Base-by-base conservation (phyloP, 371 early-diverging fungal species). In the Synchytrium microbalum region DNA sequence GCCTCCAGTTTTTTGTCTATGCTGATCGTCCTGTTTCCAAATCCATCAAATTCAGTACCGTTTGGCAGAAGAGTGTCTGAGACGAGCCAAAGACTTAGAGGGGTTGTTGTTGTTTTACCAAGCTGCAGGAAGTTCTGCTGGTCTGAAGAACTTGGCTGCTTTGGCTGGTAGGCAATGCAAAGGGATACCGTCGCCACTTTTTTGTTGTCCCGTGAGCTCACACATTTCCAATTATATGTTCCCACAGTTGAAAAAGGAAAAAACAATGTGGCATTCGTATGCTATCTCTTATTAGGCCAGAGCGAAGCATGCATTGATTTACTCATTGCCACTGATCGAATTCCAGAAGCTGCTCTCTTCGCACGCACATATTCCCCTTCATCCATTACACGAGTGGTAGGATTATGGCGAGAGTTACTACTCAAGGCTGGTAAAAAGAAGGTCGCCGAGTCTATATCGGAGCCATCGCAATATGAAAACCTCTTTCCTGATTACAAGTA, bases 321-420 rank as follows among this genome's bases (percentile, higher is more conserved):
- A 16, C 79, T 98, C 58, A 74, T 88, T 65, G 80, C 86, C 54
- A 90, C 92, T 23, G 88, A 91, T 14, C 90, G 96, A 59, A 77
- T 91, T 31, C 92, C 96, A n/a, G 98, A 98, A 76, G 98, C 98
- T 0, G 94, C 96, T 32, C 81, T 96, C 73, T 83, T 94, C 74
- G 95, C 96, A 2, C 81, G 93, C 65, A 87, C 98, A 0, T 91
- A 94, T 69, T 73, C 84, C 31, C 97, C 97, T 23, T 84, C 83
- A 63, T 3, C 87, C 54, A 83, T 90, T 33, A 75, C 89, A 26
- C 78, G 79, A 31, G 80, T 90, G 31, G 88, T 92, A 51, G 74
- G 79, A 63, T 76, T 86, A 58, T 96, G 96, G 97, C 88, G 88
- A 68, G 77, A 82, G 55, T 77, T 75, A 28, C 83, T 96, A 25